A percentile compares a stretch with the other conserved stretches of the same genome.
Evolutionary conservation across 2,329 filamentous ascomycete species (phyloP).

Genomic region (Stylonectria norvegica): DNA sequence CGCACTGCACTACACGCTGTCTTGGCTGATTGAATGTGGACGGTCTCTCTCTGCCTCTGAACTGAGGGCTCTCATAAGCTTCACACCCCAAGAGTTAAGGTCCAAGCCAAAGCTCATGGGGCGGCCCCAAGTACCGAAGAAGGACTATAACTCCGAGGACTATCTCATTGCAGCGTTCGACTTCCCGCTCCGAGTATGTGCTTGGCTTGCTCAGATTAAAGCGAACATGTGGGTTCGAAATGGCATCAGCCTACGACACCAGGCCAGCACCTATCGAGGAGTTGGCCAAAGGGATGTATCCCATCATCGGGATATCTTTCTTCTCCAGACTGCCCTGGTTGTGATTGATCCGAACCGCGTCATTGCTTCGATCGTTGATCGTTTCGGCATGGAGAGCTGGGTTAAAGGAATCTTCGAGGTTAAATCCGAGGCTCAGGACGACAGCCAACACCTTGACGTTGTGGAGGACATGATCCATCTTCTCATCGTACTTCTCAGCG

Average conservation of each 20-base stretch:
- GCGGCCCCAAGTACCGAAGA: constrained; percentile 52
- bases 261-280: constrained; percentile 89
- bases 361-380: constrained; percentile 83
- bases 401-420: constrained; percentile 76
- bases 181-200: constrained; percentile 87
- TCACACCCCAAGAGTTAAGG: constrained; percentile 67
- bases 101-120: constrained; percentile 62
- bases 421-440: constrained; percentile 73
- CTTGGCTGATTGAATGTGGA: constrained; percentile 90
- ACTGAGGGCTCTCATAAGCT: constrained; percentile 66
- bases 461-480: constrained; percentile 95
- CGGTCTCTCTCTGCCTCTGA: constrained; percentile 68
- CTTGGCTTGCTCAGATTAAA: constrained; percentile 97
- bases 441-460: constrained; percentile 83
- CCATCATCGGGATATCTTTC: constrained; percentile 90
- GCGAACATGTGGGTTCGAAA: constrained; percentile 98
- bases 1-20: constrained; percentile 90
- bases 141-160: constrained; percentile 65
- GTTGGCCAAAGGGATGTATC: constrained; percentile 87
- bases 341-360: constrained; percentile 80
- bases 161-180: constrained; percentile 86
- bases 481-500: constrained; percentile 84
- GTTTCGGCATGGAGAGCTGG: constrained; percentile 86
- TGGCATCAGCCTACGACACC: constrained; percentile 90
- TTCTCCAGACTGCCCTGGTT: constrained; percentile 86